phyloP scores from a whole-genome alignment of 2,329 filamentous ascomycete genomes.

The Paramyrothecium sp. region DNA sequence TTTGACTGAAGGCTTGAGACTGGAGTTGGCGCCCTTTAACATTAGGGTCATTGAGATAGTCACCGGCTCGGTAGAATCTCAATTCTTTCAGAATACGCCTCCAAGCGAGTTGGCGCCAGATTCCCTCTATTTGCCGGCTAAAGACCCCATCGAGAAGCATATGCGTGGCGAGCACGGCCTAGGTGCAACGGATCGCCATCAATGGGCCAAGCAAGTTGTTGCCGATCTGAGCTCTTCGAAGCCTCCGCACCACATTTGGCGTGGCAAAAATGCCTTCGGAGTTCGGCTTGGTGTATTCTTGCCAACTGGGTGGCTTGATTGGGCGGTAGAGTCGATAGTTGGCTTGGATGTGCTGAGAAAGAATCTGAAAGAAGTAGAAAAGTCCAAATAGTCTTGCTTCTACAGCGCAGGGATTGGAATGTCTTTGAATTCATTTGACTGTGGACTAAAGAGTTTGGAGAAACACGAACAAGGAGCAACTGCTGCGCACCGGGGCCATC shows the following conservation, averaged over 20 bases:
- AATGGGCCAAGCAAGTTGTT: constrained; percentile 15
- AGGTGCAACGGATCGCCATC: not conserved
- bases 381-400: no score
- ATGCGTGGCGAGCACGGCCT: not conserved
- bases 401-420: no score
- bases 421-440: no score
- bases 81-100: constrained; percentile 8
- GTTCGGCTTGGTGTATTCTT: constrained; percentile 7
- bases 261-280: constrained; percentile 6
- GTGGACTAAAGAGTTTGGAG: no score
- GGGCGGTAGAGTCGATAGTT: not conserved
- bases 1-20: constrained; percentile 19
- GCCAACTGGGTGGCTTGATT: constrained; percentile 6
- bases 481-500: no score
- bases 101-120: constrained; percentile 1
- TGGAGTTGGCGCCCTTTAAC: constrained; percentile 23
- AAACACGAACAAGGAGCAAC: no score
- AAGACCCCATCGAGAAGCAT: constrained; percentile 8
- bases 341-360: not conserved
- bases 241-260: constrained; percentile 9
- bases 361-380: not conserved
- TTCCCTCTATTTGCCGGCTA: constrained; percentile 14
- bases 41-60: constrained; percentile 21
- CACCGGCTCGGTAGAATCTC: constrained; percentile 20
- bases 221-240: constrained; percentile 12